Evolutionary conservation across 1,284 basidiomycete genomes (phyloP), one percentile per base, ranked within the genome.

Genomic region (Puccinia coronata): DNA sequence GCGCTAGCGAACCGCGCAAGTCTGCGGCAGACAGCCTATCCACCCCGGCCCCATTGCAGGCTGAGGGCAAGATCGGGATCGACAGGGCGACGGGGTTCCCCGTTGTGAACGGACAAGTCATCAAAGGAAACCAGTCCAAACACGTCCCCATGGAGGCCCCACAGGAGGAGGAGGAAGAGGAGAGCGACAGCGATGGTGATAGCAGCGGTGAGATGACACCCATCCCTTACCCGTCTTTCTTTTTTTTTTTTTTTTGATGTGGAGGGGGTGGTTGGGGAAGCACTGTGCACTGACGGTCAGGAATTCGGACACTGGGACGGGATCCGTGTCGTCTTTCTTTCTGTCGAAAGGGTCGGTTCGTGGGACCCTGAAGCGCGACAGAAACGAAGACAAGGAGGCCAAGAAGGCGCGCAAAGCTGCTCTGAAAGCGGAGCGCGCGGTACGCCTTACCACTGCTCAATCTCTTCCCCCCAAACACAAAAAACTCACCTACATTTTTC

Each of bases 331-430:
- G n/a, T 57, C 9, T 31, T 41, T 34, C 23, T 51, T 71, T 34
- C 34, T 55, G 2, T 16, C 0, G 5, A 75, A 12, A 78, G 80
- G 18, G 70, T 77, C 84, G 36, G 82, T 59, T 78, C 67, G 61
- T 39, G 85, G 85, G 28, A 88, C 87, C 0, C 86, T 93, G 75
- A 87, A 90, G n/a, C 90, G 96, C 34, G 88, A 91, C 0, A 91
- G 92, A 83, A 89, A 91, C 82, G 97, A 99, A 87, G 89, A 91
- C 2, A 90, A 90, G 80, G 95, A 95, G 83, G 94, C 93, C 65
- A 94, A 94, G 87, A 94, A 91, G 84, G 90, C 91, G 0, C 90
- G 97, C 28, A 99, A 99, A 86, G 89, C 90, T n/a, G 92, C 91
- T 0, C 90, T 95, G 51, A 99, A 98, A 87, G 90, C 89, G 11